Evolutionary conservation across 1,284 basidiomycete genomes (phyloP).

Genomic region (Marasmius sp.): DNA sequence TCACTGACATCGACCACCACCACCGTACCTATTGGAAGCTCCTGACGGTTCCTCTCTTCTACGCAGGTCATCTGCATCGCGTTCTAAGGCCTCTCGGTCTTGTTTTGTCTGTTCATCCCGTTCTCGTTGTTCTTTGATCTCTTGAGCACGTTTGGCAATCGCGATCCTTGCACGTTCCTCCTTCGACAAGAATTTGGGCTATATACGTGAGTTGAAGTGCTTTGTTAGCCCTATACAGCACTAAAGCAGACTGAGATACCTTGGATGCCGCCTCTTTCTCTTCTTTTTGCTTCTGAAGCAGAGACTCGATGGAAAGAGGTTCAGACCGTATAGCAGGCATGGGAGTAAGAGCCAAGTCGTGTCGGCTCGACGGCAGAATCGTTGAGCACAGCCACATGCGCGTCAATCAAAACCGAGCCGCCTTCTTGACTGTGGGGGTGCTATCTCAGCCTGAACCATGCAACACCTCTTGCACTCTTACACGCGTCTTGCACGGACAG

Average conservation of each 20-base stretch:
- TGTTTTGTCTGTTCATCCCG: slow-evolving; percentile 54
- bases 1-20: slow-evolving; percentile 27
- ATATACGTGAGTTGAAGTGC: slow-evolving; percentile 6
- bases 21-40: slow-evolving; percentile 35
- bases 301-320: slow-evolving; percentile 80
- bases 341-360: slow-evolving; percentile 25
- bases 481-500: too few species aligned
- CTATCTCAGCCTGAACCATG: too few species aligned
- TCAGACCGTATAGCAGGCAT: slow-evolving; percentile 34
- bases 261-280: slow-evolving; percentile 89
- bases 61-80: slow-evolving; percentile 70
- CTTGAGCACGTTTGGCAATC: slow-evolving; percentile 80
- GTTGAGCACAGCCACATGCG: too few species aligned
- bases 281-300: slow-evolving; percentile 82
- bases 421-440: too few species aligned
- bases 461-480: too few species aligned
- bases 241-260: slow-evolving; percentile 37
- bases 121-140: slow-evolving; percentile 69
- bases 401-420: too few species aligned
- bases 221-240: slow-evolving; percentile 8
- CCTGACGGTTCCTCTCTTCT: slow-evolving; percentile 35
- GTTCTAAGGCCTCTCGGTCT: slow-evolving; percentile 71
- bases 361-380: too few species aligned
- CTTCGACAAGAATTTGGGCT: slow-evolving; percentile 90
- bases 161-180: slow-evolving; percentile 88